Percentiles rank a stretch among this genome's conserved stretches.
Conservation (phyloP, 148 eudicot genomes). For the Hydrangea macrophylla region DNA sequence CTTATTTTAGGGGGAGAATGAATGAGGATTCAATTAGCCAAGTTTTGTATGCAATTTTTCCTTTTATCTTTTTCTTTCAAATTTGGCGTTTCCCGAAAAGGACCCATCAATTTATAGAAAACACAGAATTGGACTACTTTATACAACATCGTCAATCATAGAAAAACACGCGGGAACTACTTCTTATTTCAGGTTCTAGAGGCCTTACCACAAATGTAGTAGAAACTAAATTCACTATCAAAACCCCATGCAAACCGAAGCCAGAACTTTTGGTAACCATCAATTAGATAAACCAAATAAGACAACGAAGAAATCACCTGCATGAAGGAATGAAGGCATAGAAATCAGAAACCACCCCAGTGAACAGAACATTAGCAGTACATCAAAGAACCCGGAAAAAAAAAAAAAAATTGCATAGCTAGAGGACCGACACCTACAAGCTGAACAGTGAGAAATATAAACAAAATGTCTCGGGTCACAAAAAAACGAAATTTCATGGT, state of each 20-base stretch:
- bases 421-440: slow-evolving; percentile 61
- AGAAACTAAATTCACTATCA: slow-evolving; percentile 69
- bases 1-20: too few species aligned
- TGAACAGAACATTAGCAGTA: not conserved
- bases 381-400: not conserved
- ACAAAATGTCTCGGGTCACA: slow-evolving; percentile 88
- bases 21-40: too few species aligned
- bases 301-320: slow-evolving; percentile 81
- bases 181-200: slow-evolving; percentile 7
- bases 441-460: slow-evolving; percentile 85
- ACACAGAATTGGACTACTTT: too few species aligned
- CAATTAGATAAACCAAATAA: slow-evolving; percentile 72
- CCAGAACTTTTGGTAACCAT: slow-evolving; percentile 74
- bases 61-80: too few species aligned
- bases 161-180: too few species aligned
- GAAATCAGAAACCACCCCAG: not conserved
- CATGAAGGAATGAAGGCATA: slow-evolving; percentile 6
- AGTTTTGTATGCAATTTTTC: not conserved
- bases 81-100: not conserved
- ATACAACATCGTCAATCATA: too few species aligned
- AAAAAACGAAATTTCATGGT: slow-evolving; percentile 91
- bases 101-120: not conserved
- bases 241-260: slow-evolving; percentile 77
- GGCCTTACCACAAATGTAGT: slow-evolving; percentile 79
- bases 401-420: slow-evolving; percentile 3